phyloP scores from a whole-genome alignment of 2,329 filamentous ascomycete species.

The Fusarium musae region DNA sequence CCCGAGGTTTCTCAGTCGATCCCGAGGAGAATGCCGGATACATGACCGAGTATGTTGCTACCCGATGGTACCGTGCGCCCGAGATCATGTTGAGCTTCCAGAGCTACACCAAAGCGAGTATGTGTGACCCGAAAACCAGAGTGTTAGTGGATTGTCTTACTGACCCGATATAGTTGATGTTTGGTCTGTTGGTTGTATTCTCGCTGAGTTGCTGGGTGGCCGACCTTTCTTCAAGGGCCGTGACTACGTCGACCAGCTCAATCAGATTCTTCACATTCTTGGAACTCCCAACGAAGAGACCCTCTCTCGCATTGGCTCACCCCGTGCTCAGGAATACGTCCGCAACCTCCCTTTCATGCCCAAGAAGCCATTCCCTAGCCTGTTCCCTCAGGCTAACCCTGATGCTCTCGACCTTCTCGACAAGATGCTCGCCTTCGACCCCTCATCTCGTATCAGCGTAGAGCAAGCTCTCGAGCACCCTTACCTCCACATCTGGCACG shows the following conservation, averaged over 20 bases:
- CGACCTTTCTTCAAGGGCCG: slow-evolving; percentile 99
- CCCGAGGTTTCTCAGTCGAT: slow-evolving; percentile 95
- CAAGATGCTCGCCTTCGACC: slow-evolving; percentile 97
- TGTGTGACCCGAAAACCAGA: slow-evolving; percentile 54
- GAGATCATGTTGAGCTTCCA: slow-evolving; percentile 99
- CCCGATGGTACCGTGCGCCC: slow-evolving; percentile 92
- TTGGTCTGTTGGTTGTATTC: slow-evolving; percentile 98
- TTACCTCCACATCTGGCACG: slow-evolving; percentile 98
- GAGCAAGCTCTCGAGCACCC: slow-evolving; percentile 96
- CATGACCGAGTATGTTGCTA: slow-evolving; percentile 99
- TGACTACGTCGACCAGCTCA: slow-evolving; percentile 99
- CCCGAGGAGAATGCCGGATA: slow-evolving; percentile 98
- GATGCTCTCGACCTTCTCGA: slow-evolving; percentile 95
- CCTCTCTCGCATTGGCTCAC: slow-evolving; percentile 90
- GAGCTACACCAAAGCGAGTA: slow-evolving; percentile 99
- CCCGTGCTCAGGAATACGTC: slow-evolving; percentile 96
- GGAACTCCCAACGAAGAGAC: slow-evolving; percentile 97
- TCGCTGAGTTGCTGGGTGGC: slow-evolving; percentile 94
- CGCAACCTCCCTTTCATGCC: slow-evolving; percentile 95
- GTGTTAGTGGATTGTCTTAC: neutral
- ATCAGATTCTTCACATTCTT: slow-evolving; percentile 98
- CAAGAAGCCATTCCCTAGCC: slow-evolving; percentile 86
- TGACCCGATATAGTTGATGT: slow-evolving; percentile 81
- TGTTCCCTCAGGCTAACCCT: slow-evolving; percentile 95
- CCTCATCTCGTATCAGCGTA: slow-evolving; percentile 90